phyloP scores from a whole-genome alignment of 2,329 filamentous ascomycete genomes.

The Hansfordia pulvinata region DNA sequence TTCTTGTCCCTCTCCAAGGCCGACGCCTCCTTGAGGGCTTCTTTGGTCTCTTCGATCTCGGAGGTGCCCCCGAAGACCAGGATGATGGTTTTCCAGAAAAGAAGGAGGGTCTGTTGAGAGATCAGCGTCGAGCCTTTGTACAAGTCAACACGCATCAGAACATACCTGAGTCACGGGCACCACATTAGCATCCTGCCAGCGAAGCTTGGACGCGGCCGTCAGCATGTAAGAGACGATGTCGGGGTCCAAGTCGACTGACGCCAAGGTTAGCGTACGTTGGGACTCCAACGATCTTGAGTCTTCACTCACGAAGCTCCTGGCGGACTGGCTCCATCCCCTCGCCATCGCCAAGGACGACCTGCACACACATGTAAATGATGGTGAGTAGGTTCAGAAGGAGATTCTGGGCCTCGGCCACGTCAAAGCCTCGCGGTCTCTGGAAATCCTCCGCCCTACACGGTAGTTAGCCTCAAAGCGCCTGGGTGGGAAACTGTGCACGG shows the following conservation, averaged over 20 bases:
- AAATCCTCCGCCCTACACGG: slow-evolving; percentile 30
- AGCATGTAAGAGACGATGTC: slow-evolving; percentile 61
- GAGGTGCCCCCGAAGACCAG: slow-evolving; percentile 70
- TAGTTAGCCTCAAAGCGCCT: slow-evolving; percentile 14
- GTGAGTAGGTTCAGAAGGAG: slow-evolving; percentile 51
- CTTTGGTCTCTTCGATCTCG: slow-evolving; percentile 62
- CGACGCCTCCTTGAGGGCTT: slow-evolving; percentile 48
- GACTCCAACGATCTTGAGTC: too few species aligned
- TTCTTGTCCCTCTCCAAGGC: slow-evolving; percentile 52
- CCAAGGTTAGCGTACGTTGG: slow-evolving; percentile 3
- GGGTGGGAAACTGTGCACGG: slow-evolving; percentile 8
- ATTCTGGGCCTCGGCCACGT: slow-evolving; percentile 39
- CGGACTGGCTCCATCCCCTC: slow-evolving; percentile 31
- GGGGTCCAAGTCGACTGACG: slow-evolving; percentile 43
- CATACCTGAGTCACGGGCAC: slow-evolving; percentile 50
- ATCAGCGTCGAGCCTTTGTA: slow-evolving; percentile 9
- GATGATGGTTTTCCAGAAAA: slow-evolving; percentile 86
- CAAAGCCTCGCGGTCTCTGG: slow-evolving; percentile 21
- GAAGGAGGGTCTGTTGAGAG: slow-evolving; percentile 48
- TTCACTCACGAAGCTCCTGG: slow-evolving; percentile 37
- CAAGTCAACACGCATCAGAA: slow-evolving; percentile 4
- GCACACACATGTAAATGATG: slow-evolving; percentile 46
- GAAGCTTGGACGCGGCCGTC: slow-evolving; percentile 50
- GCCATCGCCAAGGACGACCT: slow-evolving; percentile 38
- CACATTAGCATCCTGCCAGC: slow-evolving; percentile 56